Evolutionary conservation across 495 filamentous ascomycete species (phyloP), one percentile per base, ranked within the genome.

Genomic region (Xylaria scruposa): DNA sequence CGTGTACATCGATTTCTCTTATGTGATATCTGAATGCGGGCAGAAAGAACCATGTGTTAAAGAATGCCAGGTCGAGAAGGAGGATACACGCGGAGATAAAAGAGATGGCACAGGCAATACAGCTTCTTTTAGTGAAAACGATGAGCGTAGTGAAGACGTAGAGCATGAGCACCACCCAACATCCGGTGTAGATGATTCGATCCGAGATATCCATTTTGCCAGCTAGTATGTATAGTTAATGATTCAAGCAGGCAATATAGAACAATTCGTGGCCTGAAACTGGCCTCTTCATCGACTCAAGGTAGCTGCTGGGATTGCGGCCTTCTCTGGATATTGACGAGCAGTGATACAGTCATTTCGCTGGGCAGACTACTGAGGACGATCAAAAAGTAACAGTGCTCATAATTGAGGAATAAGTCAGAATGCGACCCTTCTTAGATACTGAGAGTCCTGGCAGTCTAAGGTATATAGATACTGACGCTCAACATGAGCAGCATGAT

Each of bases 1-100:
- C 53, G n/a, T 61, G 53, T 29, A 72, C 1, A 19, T 29, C 21
- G 53, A 72, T 29, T 24, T 72, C 63, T 6, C 53, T 31, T 21
- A 72, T 8, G 13, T 72, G 70, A n/a, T 47, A n/a, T 2, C n/a
- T 13, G 21, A 72, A 61, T 19, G 70, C 33, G 12, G 70, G 70
- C 10, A 67, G 17, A 19, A 72, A 44, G 19, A 67, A 72, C 51
- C 51, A 67, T 6, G 44, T 38, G 19, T 72, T 67, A 53, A 72
- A 59, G 4, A 67, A 9, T 0, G 49, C 36, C 29, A 72, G 15
- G 47, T 72, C 62, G 29, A 67, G 40, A 15, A 19, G 60, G 10
- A 72, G 63, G 21, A 51, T 2, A 33, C 70, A 72, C 15, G 70
- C 51, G 44, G 36, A 60, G 3, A 72, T 0, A 33, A 72, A 67